phyloP scores from a whole-genome alignment of 2,329 filamentous ascomycete species.

The Plenodomus biglobosus region DNA sequence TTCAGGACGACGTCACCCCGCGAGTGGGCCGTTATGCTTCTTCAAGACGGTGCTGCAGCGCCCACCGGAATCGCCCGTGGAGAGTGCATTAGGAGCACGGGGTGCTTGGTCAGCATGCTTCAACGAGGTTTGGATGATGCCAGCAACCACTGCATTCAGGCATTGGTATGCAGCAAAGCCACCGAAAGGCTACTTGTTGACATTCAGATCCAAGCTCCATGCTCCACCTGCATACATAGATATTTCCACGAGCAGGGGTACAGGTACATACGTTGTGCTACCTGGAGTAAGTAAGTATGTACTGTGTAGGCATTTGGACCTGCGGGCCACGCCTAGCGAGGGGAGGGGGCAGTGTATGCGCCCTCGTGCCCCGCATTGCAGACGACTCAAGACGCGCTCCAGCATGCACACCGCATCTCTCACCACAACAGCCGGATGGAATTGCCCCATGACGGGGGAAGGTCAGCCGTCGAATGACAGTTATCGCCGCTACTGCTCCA shows the following conservation, averaged over 20 bases:
- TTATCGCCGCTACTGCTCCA: slow-evolving; percentile 3
- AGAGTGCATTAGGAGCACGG: neutral
- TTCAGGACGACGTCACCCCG: neutral
- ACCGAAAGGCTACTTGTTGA: too few species aligned
- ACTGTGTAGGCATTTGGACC: too few species aligned
- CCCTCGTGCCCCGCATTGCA: slow-evolving; percentile 16
- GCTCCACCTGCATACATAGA: neutral
- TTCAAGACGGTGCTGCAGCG: neutral
- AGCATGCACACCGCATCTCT: slow-evolving; percentile 23
- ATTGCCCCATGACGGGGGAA: neutral
- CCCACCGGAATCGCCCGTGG: neutral
- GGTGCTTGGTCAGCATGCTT: neutral
- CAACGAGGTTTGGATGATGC: neutral
- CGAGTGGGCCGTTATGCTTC: neutral
- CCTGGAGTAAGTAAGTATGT: too few species aligned
- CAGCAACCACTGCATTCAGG: neutral
- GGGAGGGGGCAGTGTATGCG: slow-evolving; percentile 7
- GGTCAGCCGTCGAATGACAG: slow-evolving; percentile 9
- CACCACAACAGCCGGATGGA: slow-evolving; percentile 5
- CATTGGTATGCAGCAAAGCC: too few species aligned
- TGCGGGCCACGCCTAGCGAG: slow-evolving; percentile 4
- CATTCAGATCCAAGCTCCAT: neutral
- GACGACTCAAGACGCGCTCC: slow-evolving; percentile 9
- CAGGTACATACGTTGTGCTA: too few species aligned
- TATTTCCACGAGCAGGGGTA: slow-evolving; percentile 1